These are phyloP conservation scores for Pleurotus citrinopileatus DNA, from an alignment of 768 basidiomycete species.

Conservation along the genomic window DNA sequence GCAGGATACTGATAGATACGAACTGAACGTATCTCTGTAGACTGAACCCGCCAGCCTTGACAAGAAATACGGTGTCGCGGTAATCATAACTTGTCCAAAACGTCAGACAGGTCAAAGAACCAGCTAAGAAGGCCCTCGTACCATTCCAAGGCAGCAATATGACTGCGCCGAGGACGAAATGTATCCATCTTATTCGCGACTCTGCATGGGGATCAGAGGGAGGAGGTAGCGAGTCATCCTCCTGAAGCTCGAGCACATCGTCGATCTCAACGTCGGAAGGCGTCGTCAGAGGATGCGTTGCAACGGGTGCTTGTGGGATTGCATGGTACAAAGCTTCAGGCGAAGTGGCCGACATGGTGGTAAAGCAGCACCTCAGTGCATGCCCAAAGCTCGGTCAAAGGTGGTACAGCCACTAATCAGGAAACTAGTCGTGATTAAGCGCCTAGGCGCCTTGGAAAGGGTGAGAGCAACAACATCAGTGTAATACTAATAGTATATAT, in stretches of 20 bases:
- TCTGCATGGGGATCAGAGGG: slow-evolving; percentile 38
- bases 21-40: slow-evolving; percentile 55
- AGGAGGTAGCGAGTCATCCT: slow-evolving; percentile 18
- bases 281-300: slow-evolving; percentile 23
- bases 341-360: slow-evolving; percentile 21
- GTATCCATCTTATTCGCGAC: slow-evolving; percentile 53
- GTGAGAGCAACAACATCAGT: neutral
- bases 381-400: neutral
- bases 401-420: neutral
- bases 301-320: slow-evolving; percentile 36
- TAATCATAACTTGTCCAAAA: slow-evolving; percentile 73
- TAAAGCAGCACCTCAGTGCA: slow-evolving; percentile 1
- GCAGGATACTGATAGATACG: slow-evolving; percentile 61
- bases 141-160: slow-evolving; percentile 90
- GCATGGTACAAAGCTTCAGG: slow-evolving; percentile 41
- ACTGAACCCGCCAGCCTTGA: slow-evolving; percentile 63
- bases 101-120: neutral
- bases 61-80: slow-evolving; percentile 79
- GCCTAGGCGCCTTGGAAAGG: too few species aligned
- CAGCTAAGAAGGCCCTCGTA: slow-evolving; percentile 29
- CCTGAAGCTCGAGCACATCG: slow-evolving; percentile 20
- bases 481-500: neutral
- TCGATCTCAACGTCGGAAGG: slow-evolving; percentile 30
- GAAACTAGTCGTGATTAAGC: slow-evolving; percentile 5
- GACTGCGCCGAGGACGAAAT: slow-evolving; percentile 75